Percentiles rank a stretch among this genome's conserved stretches.
phyloP scores from a whole-genome alignment of 2,329 filamentous ascomycete species.

The Coniochaeta sp. region DNA sequence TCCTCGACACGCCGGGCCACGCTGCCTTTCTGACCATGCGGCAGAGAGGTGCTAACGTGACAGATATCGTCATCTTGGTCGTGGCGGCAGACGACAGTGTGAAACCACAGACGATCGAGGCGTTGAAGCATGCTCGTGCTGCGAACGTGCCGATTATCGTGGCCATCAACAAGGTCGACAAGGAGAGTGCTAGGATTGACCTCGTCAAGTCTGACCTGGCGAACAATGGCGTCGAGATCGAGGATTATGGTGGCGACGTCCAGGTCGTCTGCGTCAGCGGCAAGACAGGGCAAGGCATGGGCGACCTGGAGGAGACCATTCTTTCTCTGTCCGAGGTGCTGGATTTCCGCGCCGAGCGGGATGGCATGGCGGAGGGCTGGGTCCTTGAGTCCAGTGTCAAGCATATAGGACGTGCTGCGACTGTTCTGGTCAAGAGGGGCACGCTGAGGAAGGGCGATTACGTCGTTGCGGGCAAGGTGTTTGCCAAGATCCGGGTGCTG shows the following conservation, averaged over 20 bases:
- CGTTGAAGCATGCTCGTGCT: constrained; percentile 82
- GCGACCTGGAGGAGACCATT: constrained; percentile 85
- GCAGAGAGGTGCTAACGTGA: constrained; percentile 89
- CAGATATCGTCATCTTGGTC: constrained; percentile 92
- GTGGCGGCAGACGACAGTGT: constrained; percentile 96
- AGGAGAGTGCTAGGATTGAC: constrained; percentile 71
- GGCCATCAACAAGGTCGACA: constrained; percentile 96
- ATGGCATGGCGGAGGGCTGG: constrained; percentile 84
- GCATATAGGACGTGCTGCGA: constrained; percentile 75
- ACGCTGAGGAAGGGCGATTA: constrained; percentile 75
- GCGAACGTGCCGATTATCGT: constrained; percentile 94
- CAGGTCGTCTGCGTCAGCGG: constrained; percentile 89
- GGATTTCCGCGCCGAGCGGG: constrained; percentile 74
- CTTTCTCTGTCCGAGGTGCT: constrained; percentile 81
- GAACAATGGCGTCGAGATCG: constrained; percentile 77
- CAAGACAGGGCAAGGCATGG: constrained; percentile 88
- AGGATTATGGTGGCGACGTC: constrained; percentile 91
- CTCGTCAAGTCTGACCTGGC: constrained; percentile 84
- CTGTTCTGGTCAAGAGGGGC: constrained; percentile 80
- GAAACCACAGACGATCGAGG: constrained; percentile 94
- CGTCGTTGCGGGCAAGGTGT: constrained; percentile 82
- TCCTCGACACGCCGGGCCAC: constrained; percentile 93
- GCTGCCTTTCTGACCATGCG: constrained; percentile 95
- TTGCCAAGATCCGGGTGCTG: constrained; percentile 77
- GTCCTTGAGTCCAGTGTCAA: constrained; percentile 89